Base-by-base conservation (phyloP, 768 basidiomycete genomes). In the Trichaptum fuscoviolaceum region DNA sequence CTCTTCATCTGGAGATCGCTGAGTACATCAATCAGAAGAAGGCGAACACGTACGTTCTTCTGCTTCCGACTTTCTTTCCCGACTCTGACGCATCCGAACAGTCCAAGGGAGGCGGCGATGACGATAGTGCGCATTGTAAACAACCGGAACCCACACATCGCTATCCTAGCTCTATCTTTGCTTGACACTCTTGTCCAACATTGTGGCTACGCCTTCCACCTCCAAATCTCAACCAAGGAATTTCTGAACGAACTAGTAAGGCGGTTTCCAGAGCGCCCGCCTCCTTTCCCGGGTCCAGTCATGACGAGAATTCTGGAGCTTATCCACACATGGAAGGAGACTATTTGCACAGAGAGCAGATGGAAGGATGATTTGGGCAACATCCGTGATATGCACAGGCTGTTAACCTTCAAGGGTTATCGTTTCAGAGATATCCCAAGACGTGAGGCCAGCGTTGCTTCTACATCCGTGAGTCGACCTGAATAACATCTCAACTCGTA, bases 171-270 rank as follows among this genome's bases (percentile, higher is more conserved):
- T 2, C 85, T 99, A 12, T 80, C 90, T 6, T 85, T 96, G 4
- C 87, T 98, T 69, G 92, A 95, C 76, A 95, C 92, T 17, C 88
- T 99, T 63, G 91, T 98, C 59, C 92, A 95, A 74, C 90, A 92
- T 57, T 99, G 96, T 75, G 97, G 97, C 76, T 99, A 99, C 78
- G 89, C 96, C 0, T 91, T 99, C 66, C 97, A 99, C 75, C 88
- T 99, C 25, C 97, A 99, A 76, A 92, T 99, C 71, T 83, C 91
- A 20, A 99, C 96, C 57, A 99, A 99, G 74, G 97, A 99, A 73
- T 99, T 98, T 75, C 83, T 99, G 20, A 99, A 99, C 78, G 97
- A 99, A 75, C 89, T 99, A 75, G 97, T 99, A 26, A 89, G 96
- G 62, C 87, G 96, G 70, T 99, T 99, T 76, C 97, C 97, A 7